These are phyloP conservation scores for Suhomyces xylopsoci DNA, from an alignment of 805 yeast species.

Conservation along the genomic window DNA sequence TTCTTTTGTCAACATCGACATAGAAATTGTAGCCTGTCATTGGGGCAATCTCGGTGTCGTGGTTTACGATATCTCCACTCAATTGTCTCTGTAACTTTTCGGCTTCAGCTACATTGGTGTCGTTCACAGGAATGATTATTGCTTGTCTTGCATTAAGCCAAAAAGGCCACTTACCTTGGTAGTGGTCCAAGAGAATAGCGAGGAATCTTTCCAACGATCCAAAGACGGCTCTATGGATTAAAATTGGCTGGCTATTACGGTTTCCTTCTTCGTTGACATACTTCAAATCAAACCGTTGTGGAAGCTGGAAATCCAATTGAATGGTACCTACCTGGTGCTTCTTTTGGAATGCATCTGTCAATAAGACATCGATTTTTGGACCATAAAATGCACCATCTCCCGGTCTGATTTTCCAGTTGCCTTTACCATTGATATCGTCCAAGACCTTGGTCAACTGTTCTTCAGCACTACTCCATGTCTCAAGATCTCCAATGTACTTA, in stretches of 20 bases:
- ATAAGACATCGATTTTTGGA: conserved; percentile 86
- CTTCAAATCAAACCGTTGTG: conserved; percentile 73
- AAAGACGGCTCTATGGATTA: conserved; percentile 93
- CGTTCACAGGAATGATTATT: conserved; percentile 73
- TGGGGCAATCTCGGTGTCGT: conserved; percentile 44
- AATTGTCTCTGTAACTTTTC: conserved; percentile 44
- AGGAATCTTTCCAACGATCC: conserved; percentile 93
- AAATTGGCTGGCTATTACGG: conserved; percentile 68
- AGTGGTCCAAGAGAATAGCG: conserved; percentile 87
- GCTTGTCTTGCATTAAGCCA: conserved; percentile 96
- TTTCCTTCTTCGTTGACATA: conserved; percentile 55
- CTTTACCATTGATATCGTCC: conserved; percentile 40
- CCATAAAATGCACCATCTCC: conserved; percentile 99
- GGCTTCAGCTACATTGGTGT: conserved; percentile 56
- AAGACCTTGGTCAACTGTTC: conserved; percentile 57
- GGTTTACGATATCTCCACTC: conserved; percentile 38
- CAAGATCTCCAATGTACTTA: conserved; percentile 69
- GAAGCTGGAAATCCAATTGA: conserved; percentile 93
- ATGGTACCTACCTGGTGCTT: conserved; percentile 93
- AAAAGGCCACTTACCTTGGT: conserved; percentile 93
- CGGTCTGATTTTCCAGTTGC: conserved; percentile 69
- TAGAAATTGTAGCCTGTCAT: conserved; percentile 59
- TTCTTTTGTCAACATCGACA: conserved; percentile 72
- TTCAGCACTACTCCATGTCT: conserved; percentile 86
- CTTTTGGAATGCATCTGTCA: conserved; percentile 76